Evolutionary conservation across 2,329 filamentous ascomycete species (phyloP), one percentile per base, ranked within the genome.

Genomic region (Aspergillus aculeatinus): DNA sequence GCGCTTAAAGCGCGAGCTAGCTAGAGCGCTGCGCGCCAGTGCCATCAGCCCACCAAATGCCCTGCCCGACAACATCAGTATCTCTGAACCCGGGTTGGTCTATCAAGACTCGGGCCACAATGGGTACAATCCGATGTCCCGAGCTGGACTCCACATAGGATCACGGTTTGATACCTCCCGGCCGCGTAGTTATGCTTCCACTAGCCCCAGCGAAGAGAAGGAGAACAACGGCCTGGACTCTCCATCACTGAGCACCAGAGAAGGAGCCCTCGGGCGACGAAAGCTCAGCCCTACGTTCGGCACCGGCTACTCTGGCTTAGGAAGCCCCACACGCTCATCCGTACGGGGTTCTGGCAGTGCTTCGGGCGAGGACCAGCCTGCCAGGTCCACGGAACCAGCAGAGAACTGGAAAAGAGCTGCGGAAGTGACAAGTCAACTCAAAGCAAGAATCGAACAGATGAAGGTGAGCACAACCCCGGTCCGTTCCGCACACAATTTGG

Each of bases 391-490:
- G 16, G 85, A 87, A 51, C 87, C 87, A 0, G 87, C 88, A 19
- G 95, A 99, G 79, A 98, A 93, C 74, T 99, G 95, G 95, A 96
- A 93, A 80, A 84, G 95, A 67, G 95, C 95, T 19, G 95, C 95
- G 2, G 95, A 99, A 80, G 95, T 99, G 60, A 99, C 95, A 57
- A 97, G 93, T 77, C 95, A 97, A 75, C 77, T 99, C 71, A 99
- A 98, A 81, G 92, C 94, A 55, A 87, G 95, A 74, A 99, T 99
- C 76, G 95, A 98, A 81, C 90, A 95, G 82, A 99, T 99, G 95
- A 99, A 98, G 84, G 86, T 75, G 57, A 23, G 69, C 61, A 25
- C 47, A 55, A 67, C 70, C 5, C 16, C 39, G 14, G 4, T 42
- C 16, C 39, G 9, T 16, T 16, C 4, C 6, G 14, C 14, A 19